Evolutionary conservation across 2,329 filamentous ascomycete species (phyloP), one percentile per base, ranked within the genome.

Genomic region (Thelonectria discophora): DNA sequence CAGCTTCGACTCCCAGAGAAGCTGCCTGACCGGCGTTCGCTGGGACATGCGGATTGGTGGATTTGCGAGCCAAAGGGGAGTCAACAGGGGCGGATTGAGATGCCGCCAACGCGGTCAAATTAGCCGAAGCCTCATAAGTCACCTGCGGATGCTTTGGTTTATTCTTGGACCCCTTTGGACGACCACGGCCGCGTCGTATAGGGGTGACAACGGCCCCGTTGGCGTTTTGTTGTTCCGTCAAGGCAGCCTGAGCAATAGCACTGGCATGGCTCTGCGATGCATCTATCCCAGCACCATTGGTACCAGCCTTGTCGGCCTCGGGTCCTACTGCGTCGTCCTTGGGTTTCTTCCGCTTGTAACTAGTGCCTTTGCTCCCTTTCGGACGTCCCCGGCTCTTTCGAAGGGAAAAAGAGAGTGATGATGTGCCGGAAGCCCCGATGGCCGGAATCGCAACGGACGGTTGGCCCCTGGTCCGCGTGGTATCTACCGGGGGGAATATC

Each of bases 401-500:
- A 9, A 11, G 32, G 8, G 32, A 24, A 24, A 24, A 24, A 3
- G 32, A 34, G 9, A 34, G 32, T 11, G 32, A 24, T 1, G 52
- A 20, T 8, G 62, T 60, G 7, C 64, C 42, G 17, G 66, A 49
- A 17, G 65, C 50, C 56, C 54, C 40, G 21, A 57, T 40, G n/a
- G 60, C 27, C 30, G 58, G 21, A 5, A 55, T 42, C 2, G 34
- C 43, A 18, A 45, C 34, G 15, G 37, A 24, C 5, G 40, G 3
- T 34, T 42, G 81, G 40, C 9, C 42, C 78, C 73, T 20, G 17
- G 56, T 2, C 5, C 40, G 20, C 15, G 43, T 15, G 24, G 21
- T 32, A 12, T 72, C 58, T 75, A 73, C 58, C 37, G 76, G 78
- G 17, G 86, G 86, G 62, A 89, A 90, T 55, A 90, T 87, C 69